phyloP scores from a whole-genome alignment of 208 protist species.

The Leishmania mexicana region DNA sequence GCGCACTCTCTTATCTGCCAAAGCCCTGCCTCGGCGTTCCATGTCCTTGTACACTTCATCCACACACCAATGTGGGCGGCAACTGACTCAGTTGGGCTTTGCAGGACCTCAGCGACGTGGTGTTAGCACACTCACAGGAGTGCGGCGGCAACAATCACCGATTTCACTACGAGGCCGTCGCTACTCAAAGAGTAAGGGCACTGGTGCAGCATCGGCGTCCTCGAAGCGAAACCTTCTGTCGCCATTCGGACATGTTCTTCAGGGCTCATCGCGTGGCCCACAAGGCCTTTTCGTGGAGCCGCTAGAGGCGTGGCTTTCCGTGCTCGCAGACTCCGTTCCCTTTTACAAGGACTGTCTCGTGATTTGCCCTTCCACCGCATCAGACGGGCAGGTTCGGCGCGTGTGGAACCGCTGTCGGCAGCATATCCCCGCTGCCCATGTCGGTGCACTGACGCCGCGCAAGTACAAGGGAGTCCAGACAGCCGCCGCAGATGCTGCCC shows the following conservation, averaged over 20 bases:
- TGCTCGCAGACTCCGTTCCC: constrained; percentile 69
- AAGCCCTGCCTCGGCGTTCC: neutral
- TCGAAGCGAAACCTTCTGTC: constrained; percentile 28
- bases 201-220: neutral
- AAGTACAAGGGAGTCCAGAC: neutral
- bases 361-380: constrained; percentile 52
- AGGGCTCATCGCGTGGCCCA: constrained; percentile 49
- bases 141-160: neutral
- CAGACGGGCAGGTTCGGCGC: constrained; percentile 21
- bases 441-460: constrained; percentile 30
- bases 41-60: neutral
- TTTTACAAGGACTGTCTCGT: constrained; percentile 77
- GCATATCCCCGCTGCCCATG: constrained; percentile 54
- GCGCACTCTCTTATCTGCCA: neutral
- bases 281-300: constrained; percentile 63
- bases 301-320: constrained; percentile 72
- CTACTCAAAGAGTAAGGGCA: neutral
- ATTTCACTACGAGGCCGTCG: neutral
- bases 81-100: neutral
- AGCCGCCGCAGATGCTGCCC: neutral
- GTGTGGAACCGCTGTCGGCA: constrained; percentile 43
- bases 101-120: neutral
- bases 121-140: neutral
- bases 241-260: constrained; percentile 50
- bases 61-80: neutral